Base-by-base conservation (phyloP, 805 yeast genomes). In the Metschnikowia arizonensis region DNA sequence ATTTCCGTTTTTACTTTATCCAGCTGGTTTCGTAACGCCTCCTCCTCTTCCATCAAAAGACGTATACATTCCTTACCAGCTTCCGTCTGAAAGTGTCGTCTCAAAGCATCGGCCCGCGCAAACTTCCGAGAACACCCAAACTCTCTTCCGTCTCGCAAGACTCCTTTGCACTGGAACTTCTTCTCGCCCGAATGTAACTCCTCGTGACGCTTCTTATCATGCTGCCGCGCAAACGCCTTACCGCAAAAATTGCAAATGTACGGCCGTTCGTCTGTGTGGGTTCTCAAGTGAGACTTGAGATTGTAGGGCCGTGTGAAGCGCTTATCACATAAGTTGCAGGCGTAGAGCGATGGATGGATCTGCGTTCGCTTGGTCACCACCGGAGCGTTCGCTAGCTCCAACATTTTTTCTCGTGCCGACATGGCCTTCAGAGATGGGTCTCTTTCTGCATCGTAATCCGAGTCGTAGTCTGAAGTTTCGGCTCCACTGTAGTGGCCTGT, bases 281-380 rank as follows among this genome's bases (percentile, higher is more conserved):
- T 91, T 47, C 97, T 72, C 59, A 86, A 69, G 65, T 91, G 99
- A 0, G 96, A 87, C 55, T 91, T 88, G 53, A 91, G 71, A 60
- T 93, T 93, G 63, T 93, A 93, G 0, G 97, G 96, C 45, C 98
- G 69, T 1, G 98, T 91, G 62, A 91, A 91, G 40, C 83, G 70
- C 64, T 88, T 89, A 33, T 82, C 89, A 65, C 99, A 91, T 34
- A 86, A 65, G 47, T 82, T 81, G 63, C 98, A 91, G 2, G 84
- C 84, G 63, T 78, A 86, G 7, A 80, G 74, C 21, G 86, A 78
- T 0, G 91, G 91, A 57, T 82, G 82, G 50, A 83, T 84, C 55
- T 84, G 88, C 5, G 77, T 70, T 19, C 86, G 64, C 58, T 77
- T 77, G 38, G 77, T 69, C 2, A 77, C 59, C 33, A 72, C 74